Conservation (phyloP, 805 yeast genomes). For the Candida orba region DNA sequence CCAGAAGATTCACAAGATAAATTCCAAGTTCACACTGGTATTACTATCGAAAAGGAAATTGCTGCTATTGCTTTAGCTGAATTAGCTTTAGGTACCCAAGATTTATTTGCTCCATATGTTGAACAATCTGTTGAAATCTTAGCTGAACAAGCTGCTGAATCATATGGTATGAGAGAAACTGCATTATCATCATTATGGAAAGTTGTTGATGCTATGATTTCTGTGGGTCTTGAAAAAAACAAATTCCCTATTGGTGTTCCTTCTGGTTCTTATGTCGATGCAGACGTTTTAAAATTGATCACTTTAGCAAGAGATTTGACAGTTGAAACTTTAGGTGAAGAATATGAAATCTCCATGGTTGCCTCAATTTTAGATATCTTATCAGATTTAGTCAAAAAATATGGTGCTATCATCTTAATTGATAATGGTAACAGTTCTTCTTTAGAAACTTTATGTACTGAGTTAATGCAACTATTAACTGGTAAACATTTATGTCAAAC, state of each 20-base stretch:
- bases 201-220: slow-evolving; percentile 63
- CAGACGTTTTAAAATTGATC: slow-evolving; percentile 49
- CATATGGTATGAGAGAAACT: slow-evolving; percentile 86
- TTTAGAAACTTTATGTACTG: slow-evolving; percentile 63
- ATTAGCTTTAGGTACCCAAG: slow-evolving; percentile 81
- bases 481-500: slow-evolving; percentile 82
- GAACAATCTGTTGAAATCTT: slow-evolving; percentile 60
- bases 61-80: slow-evolving; percentile 89
- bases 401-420: slow-evolving; percentile 67
- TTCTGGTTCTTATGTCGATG: slow-evolving; percentile 51
- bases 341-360: slow-evolving; percentile 79
- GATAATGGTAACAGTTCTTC: slow-evolving; percentile 50
- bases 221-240: slow-evolving; percentile 40
- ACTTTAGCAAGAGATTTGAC: slow-evolving; percentile 63
- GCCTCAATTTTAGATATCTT: slow-evolving; percentile 69
- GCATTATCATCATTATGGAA: slow-evolving; percentile 81
- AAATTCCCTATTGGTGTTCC: slow-evolving; percentile 60
- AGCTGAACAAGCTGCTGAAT: slow-evolving; percentile 69
- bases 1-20: slow-evolving; percentile 56
- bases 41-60: slow-evolving; percentile 91
- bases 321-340: slow-evolving; percentile 58
- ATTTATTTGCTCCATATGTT: slow-evolving; percentile 69
- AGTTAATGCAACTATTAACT: slow-evolving; percentile 64
- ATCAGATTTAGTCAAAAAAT: slow-evolving; percentile 55
- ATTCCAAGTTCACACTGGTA: slow-evolving; percentile 85